Percentiles rank a stretch among this genome's conserved stretches.
phyloP scores from a whole-genome alignment of 2,329 filamentous ascomycete species.

The Fusarium sp. region DNA sequence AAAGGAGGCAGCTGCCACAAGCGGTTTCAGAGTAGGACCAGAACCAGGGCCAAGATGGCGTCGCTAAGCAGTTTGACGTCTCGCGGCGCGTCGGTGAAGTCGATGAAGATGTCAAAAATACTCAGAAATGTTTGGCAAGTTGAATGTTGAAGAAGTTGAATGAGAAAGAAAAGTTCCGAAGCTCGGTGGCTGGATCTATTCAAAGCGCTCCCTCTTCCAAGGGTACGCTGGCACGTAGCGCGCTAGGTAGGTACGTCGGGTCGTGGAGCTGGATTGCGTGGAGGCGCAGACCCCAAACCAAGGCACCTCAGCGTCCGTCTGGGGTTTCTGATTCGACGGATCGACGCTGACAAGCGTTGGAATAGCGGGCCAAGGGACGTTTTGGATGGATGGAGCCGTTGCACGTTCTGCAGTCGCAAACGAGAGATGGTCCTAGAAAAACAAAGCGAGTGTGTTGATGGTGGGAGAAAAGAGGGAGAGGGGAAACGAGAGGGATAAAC shows the following conservation, averaged over 20 bases:
- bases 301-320: slow-evolving; percentile 20
- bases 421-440: slow-evolving; percentile 17
- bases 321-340: slow-evolving; percentile 33
- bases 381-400: slow-evolving; percentile 20
- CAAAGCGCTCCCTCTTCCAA: slow-evolving; percentile 25
- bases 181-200: slow-evolving; percentile 34
- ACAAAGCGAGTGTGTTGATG: slow-evolving; percentile 13
- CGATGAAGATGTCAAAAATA: background rate
- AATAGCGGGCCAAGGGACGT: slow-evolving; percentile 31
- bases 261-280: slow-evolving; percentile 36
- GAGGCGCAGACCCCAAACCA: slow-evolving; percentile 24
- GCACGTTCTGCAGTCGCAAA: slow-evolving; percentile 21
- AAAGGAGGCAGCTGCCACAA: slow-evolving; percentile 31
- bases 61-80: slow-evolving; percentile 13
- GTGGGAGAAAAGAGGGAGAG: background rate
- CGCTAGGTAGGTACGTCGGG: slow-evolving; percentile 9
- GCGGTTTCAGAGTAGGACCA: slow-evolving; percentile 23
- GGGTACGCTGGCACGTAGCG: slow-evolving; percentile 20
- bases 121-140: background rate
- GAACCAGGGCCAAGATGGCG: slow-evolving; percentile 2
- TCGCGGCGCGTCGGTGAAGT: background rate
- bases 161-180: slow-evolving; percentile 15
- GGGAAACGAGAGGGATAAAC: background rate
- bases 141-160: background rate
- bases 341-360: slow-evolving; percentile 29